A percentile compares a stretch with the other conserved stretches of the same genome.
Evolutionary conservation across 2,329 filamentous ascomycete genomes (phyloP).

Genomic region (Periconia sp.): DNA sequence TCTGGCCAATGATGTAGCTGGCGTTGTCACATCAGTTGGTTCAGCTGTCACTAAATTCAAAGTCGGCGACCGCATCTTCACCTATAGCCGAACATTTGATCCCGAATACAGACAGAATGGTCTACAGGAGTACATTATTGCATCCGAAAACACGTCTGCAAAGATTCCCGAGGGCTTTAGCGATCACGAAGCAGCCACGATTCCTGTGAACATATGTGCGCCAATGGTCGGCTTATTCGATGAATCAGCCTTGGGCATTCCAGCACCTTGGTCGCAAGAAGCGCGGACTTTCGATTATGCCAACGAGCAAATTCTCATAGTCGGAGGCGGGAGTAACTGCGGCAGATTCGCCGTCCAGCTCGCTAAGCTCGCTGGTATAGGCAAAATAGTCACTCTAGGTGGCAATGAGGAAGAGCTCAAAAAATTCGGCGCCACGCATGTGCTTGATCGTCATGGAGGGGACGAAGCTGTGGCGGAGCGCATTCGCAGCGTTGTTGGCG

Average conservation of each 20-base stretch:
- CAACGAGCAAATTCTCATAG: constrained; percentile 30
- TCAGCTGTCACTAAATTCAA: constrained; percentile 59
- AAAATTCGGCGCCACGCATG: constrained; percentile 48
- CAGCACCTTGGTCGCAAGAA: constrained; percentile 29
- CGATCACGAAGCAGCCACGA: constrained; percentile 46
- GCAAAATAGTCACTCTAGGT: constrained; percentile 47
- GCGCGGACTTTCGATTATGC: constrained; percentile 30
- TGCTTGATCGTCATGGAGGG: constrained; percentile 48
- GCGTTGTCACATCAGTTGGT: constrained; percentile 57
- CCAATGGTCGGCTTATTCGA: constrained; percentile 45
- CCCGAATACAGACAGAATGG: constrained; percentile 22
- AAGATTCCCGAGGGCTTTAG: constrained; percentile 42
- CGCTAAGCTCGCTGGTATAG: constrained; percentile 45
- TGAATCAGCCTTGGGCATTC: constrained; percentile 26
- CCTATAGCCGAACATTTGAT: constrained; percentile 38
- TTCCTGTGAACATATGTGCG: constrained; percentile 47
- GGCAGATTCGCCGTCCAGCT: constrained; percentile 44
- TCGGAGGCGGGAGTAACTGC: constrained; percentile 46
- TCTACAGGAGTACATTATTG: constrained; percentile 48
- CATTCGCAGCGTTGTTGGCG: constrained; percentile 46
- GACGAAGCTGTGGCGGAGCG: constrained; percentile 36
- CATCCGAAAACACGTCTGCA: constrained; percentile 34
- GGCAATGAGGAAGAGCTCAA: constrained; percentile 40
- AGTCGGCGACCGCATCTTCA: constrained; percentile 63
- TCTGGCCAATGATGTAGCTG: constrained; percentile 53